Conservation (phyloP, 2,329 filamentous ascomycete genomes). For the Xylaria sp. region DNA sequence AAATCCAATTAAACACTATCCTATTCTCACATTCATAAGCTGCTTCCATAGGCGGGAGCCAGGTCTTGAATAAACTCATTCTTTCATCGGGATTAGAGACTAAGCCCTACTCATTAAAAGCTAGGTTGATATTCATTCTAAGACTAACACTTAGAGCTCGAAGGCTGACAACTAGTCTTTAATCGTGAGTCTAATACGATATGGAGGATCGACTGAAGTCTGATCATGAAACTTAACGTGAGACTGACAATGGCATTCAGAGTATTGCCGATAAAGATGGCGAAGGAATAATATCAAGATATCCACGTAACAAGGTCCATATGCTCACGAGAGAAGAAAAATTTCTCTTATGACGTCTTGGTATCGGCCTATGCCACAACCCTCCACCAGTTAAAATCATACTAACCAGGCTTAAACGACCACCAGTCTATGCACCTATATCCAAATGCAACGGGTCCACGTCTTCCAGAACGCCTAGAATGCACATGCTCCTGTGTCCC, state of each 20-base stretch:
- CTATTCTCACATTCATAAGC: too few relatives aligned
- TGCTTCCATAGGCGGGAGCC: too few relatives aligned
- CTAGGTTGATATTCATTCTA: not conserved
- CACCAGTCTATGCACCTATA: conserved; percentile 7
- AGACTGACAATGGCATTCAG: too few relatives aligned
- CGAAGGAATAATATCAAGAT: not conserved
- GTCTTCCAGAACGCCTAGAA: conserved; percentile 22
- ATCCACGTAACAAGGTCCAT: not conserved
- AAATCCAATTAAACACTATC: too few relatives aligned
- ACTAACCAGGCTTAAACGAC: not conserved
- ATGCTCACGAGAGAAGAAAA: not conserved
- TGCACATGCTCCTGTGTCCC: conserved; percentile 21
- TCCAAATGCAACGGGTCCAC: conserved; percentile 8
- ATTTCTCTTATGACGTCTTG: not conserved
- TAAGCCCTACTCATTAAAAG: not conserved
- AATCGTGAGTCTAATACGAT: too few relatives aligned
- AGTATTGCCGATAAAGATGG: too few relatives aligned
- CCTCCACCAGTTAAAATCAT: not conserved
- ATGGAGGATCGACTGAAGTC: too few relatives aligned
- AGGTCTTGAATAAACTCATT: too few relatives aligned
- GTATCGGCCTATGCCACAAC: conserved; percentile 6
- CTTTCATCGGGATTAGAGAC: too few relatives aligned
- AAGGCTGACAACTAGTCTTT: too few relatives aligned
- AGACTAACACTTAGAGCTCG: too few relatives aligned
- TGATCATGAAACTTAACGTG: too few relatives aligned